Evolutionary conservation across 2,329 filamentous ascomycete species (phyloP).

Genomic region (Sporothrix pseudoabietina): DNA sequence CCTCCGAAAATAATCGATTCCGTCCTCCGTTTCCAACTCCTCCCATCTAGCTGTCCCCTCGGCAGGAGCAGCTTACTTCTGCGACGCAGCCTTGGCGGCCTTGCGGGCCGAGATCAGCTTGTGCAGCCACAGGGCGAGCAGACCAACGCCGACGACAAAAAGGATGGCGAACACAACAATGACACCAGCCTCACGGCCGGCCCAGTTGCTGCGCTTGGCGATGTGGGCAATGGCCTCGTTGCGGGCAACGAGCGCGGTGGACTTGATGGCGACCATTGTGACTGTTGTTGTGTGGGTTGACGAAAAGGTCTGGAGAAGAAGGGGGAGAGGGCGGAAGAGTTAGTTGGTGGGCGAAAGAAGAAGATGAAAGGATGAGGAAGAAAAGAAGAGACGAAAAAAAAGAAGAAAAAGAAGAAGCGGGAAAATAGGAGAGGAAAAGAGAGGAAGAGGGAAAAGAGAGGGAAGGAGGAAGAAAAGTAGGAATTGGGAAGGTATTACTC

Average conservation of each 20-base stretch:
- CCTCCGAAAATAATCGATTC: background rate
- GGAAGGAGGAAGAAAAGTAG: slow-evolving; percentile 16
- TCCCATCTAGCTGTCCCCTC: slow-evolving; percentile 2
- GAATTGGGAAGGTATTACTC: background rate
- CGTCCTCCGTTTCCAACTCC: background rate
- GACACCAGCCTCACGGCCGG: slow-evolving; percentile 58
- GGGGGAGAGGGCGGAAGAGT: slow-evolving; percentile 19
- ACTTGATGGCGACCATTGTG: slow-evolving; percentile 44
- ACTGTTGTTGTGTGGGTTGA: slow-evolving; percentile 26
- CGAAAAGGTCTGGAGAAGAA: background rate
- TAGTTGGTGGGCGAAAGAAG: slow-evolving; percentile 28
- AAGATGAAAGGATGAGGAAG: background rate
- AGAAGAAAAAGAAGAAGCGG: background rate
- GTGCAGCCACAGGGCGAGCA: slow-evolving; percentile 52
- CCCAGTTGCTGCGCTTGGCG: slow-evolving; percentile 62
- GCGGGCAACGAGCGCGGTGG: slow-evolving; percentile 40
- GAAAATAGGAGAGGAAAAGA: background rate
- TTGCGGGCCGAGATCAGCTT: slow-evolving; percentile 42
- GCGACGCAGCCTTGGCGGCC: slow-evolving; percentile 34
- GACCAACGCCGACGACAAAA: slow-evolving; percentile 55
- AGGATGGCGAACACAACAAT: slow-evolving; percentile 65
- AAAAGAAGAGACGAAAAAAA: background rate
- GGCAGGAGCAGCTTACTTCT: slow-evolving; percentile 23
- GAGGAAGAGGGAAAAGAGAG: slow-evolving; percentile 4
- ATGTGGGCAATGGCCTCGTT: slow-evolving; percentile 45